Conservation (phyloP, 83 land plant species). For the Picea engelmannii region DNA sequence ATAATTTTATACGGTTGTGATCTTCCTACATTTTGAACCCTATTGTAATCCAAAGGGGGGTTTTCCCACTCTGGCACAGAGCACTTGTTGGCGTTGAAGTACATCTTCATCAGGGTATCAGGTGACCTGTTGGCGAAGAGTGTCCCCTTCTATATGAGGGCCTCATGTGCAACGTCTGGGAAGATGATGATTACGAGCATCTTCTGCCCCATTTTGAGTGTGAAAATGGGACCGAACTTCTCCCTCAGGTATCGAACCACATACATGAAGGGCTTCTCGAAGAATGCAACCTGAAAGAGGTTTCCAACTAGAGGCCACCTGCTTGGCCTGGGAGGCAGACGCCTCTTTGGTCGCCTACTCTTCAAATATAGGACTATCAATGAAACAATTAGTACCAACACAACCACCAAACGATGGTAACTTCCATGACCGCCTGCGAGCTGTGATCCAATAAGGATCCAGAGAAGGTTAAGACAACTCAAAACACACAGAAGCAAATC, state of each 20-base stretch:
- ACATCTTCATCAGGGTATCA: slow-evolving; percentile 42
- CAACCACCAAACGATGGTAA: background rate
- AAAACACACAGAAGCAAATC: no score
- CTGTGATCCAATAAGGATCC: no score
- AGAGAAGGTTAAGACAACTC: no score
- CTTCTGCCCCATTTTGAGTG: slow-evolving; percentile 52
- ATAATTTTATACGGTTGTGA: no score
- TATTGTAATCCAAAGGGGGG: no score
- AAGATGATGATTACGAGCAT: slow-evolving; percentile 48
- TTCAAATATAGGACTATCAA: background rate
- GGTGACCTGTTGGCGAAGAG: slow-evolving; percentile 67
- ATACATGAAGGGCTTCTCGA: slow-evolving; percentile 52
- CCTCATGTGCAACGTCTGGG: slow-evolving; percentile 59
- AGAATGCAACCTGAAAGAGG: slow-evolving; percentile 50
- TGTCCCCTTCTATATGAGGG: slow-evolving; percentile 56
- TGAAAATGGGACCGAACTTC: slow-evolving; percentile 60
- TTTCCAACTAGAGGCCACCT: slow-evolving; percentile 69
- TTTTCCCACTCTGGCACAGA: slow-evolving; percentile 7
- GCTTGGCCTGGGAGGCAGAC: slow-evolving; percentile 60
- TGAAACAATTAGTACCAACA: background rate
- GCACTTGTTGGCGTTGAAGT: slow-evolving; percentile 63
- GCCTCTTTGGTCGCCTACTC: background rate
- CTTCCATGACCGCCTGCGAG: no score
- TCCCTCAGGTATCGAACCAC: slow-evolving; percentile 32
- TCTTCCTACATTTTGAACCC: no score